Conservation (phyloP, 2,329 filamentous ascomycete species). For the Colletotrichum sp. region DNA sequence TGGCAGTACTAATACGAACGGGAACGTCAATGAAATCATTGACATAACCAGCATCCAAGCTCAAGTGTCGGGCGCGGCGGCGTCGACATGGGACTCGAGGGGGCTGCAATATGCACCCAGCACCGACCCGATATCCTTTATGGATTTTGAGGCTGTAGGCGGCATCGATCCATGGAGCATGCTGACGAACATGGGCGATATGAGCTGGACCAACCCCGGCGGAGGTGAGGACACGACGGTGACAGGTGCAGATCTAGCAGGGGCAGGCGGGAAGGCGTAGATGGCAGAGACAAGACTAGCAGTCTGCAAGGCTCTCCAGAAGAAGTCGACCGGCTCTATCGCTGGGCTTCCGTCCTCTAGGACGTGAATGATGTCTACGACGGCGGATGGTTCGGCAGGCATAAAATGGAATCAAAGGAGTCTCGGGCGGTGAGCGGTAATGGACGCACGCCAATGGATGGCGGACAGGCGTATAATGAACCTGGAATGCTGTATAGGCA, state of each 20-base stretch:
- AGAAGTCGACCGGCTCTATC: neutral
- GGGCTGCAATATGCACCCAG: slow-evolving; percentile 15
- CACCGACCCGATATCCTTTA: slow-evolving; percentile 7
- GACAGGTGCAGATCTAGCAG: neutral
- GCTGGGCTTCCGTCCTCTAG: neutral
- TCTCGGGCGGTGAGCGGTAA: neutral
- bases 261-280: neutral
- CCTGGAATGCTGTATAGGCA: neutral
- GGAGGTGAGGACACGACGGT: neutral
- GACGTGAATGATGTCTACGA: neutral
- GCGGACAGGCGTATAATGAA: neutral
- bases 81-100: slow-evolving; percentile 13
- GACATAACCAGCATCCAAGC: slow-evolving; percentile 17
- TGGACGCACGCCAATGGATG: neutral
- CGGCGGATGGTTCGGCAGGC: neutral
- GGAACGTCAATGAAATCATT: neutral
- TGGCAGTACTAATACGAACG: neutral
- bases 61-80: neutral
- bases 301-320: neutral
- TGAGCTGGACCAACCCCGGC: slow-evolving; percentile 1
- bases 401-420: neutral
- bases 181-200: slow-evolving; percentile 6
- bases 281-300: neutral
- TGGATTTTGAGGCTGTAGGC: neutral
- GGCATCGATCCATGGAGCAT: slow-evolving; percentile 16